Evolutionary conservation across 805 yeast genomes (phyloP), one percentile per base, ranked within the genome.

Genomic region (Candida gorgasii): DNA sequence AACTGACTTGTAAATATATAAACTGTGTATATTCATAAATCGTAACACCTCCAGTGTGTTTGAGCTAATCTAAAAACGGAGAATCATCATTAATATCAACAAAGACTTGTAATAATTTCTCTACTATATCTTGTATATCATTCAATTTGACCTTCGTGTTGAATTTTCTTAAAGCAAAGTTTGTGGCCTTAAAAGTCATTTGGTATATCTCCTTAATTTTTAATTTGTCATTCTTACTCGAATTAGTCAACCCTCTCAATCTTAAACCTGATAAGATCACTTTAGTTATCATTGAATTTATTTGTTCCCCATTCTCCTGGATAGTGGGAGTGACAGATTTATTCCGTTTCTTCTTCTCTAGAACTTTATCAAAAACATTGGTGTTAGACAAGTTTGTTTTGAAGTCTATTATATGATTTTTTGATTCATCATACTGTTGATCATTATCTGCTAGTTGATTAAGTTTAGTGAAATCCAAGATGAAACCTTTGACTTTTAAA

Each of bases 241-340:
- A 33, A 39, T 16, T 43, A 3, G 58, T 51, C 24, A 69, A 51
- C 5, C 75, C 75, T 30, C 76, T 57, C 11, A 71, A 59, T 40
- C 76, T 55, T 15, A 71, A 53, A 7, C 75, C 76, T 13, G 73
- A 66, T n/a, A 63, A 53, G 12, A 69, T 59, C 8, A 68, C 49
- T 44, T 65, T 63, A 41, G 54, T 60, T 18, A 69, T 51, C 11
- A 65, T 63, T 44, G 54, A 63, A 36, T 61, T 53, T 27, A 65
- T 52, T 37, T 69, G 69, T 19, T 62, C 69, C 17, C 52, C 50
- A 27, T 61, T 53, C 9, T 50, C 54, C 8, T 55, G 45, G 2
- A 49, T 40, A 29, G 50, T 47, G 7, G 59, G 50, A 1, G 60
- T 54, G 4, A 46, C 36, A 16, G 53, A 39, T 33, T 45, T 42